Base-by-base conservation (phyloP, 441 rosid genomes). In the Corymbia citriodora region DNA sequence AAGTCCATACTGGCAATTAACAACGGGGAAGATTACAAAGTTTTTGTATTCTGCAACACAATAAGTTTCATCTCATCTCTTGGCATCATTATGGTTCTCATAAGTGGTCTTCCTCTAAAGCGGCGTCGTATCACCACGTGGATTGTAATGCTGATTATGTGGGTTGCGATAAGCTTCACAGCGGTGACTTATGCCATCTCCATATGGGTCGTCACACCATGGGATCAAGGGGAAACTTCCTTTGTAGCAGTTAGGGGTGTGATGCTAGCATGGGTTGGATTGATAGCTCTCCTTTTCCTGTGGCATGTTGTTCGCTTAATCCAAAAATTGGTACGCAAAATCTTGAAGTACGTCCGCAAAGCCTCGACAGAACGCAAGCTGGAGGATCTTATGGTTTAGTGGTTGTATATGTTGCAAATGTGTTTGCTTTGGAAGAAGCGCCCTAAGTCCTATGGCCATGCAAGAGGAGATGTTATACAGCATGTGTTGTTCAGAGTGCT, bases 11-110 rank as follows among this genome's bases (percentile, higher is more conserved):
- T 57, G 63, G 29, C 29, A 45, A 29, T 63, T 12, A 65, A 6
- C 0, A 7, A 88, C 10, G 0, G 4, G 6, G 1, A 0, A 5
- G 0, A 0, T 0, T 61, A 88, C 89, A 29, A 14, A 7, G 15
- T 14, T 14, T 63, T 29, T 33, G 7, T 63, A 63, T 1, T 18
- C 7, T 63, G 33, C 3, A 63, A 63, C 72, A 29, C 36, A 8
- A 3, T 63, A 8, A 29, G 72, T 18, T 63, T 63, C 18, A 0
- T 2, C n/a, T 17, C 63, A 29, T 63, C 72, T 0, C 72, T 63
- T 63, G 29, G 72, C 72, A 57, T 1, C 3, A 57, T 57, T 57
- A 11, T 57, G 63, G 29, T 57, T 57, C 0, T 57, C 63, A 57
- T 57, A 2, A 57, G 63, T 23, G 63, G 63, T 57, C 63, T 57